Conservation (phyloP, 176 grass and related monocot genomes). For the Rhynchospora tenuis region DNA sequence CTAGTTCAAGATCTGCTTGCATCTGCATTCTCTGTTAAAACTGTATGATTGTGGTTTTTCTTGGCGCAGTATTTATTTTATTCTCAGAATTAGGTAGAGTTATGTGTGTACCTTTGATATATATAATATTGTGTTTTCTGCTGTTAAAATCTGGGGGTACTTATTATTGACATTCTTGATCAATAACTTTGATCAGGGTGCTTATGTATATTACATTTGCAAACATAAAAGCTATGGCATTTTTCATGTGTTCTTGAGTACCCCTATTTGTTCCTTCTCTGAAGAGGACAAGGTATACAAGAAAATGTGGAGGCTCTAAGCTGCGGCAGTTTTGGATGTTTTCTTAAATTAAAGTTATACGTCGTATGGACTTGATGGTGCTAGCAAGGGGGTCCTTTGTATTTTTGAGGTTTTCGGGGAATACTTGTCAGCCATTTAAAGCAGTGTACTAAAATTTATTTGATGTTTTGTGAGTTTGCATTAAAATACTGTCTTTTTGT, state of each 20-base stretch:
- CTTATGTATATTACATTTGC: not conserved
- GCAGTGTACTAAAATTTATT: not conserved
- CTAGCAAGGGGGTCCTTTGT: not conserved
- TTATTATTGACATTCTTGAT: not conserved
- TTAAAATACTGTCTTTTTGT: not conserved
- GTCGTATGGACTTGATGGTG: not conserved
- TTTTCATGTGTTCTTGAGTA: not conserved
- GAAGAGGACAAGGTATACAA: too few relatives aligned
- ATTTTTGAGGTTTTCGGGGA: constrained; percentile 29
- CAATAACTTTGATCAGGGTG: not conserved
- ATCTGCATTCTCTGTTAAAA: constrained; percentile 47
- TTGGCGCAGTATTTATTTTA: not conserved
- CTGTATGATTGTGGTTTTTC: constrained; percentile 38
- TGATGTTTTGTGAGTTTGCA: not conserved
- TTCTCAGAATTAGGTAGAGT: not conserved
- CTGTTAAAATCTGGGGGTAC: not conserved
- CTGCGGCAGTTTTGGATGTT: not conserved
- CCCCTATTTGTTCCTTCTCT: not conserved
- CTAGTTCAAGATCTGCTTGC: constrained; percentile 56
- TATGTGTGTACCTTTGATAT: not conserved
- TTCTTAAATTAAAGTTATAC: not conserved
- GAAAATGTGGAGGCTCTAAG: not conserved
- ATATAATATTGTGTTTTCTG: not conserved
- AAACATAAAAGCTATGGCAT: not conserved
- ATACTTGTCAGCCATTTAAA: not conserved